Conservation (phyloP, 768 basidiomycete species). For the Dentipellis sp. region DNA sequence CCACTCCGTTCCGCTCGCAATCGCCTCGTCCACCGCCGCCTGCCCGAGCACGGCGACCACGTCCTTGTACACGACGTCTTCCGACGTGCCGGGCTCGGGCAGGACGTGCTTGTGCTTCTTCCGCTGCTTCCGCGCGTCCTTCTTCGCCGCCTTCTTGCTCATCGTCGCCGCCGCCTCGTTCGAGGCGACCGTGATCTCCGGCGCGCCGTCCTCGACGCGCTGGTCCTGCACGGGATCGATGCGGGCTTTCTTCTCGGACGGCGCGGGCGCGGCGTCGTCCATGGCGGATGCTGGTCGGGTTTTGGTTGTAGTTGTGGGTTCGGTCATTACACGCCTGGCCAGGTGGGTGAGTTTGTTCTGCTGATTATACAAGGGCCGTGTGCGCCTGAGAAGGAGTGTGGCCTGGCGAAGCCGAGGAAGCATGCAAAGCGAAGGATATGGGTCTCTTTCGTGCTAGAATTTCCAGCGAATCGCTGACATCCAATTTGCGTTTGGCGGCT, state of each 20-base stretch:
- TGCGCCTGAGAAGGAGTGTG: too few relatives aligned
- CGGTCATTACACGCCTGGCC: too few relatives aligned
- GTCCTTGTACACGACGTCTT: slow-evolving; percentile 71
- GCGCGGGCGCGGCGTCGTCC: background rate
- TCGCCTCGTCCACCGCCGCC: slow-evolving; percentile 40
- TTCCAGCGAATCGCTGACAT: too few relatives aligned
- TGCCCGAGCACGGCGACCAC: slow-evolving; percentile 57
- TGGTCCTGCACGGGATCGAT: slow-evolving; percentile 8
- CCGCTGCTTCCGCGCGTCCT: slow-evolving; percentile 28
- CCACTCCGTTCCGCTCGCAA: slow-evolving; percentile 41
- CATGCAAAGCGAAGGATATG: too few relatives aligned
- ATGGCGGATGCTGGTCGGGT: background rate
- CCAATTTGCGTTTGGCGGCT: too few relatives aligned
- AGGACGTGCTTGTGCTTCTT: slow-evolving; percentile 25
- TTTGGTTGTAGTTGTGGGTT: too few relatives aligned
- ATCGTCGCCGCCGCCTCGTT: background rate
- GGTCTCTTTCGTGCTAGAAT: too few relatives aligned
- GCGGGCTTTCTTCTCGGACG: slow-evolving; percentile 25
- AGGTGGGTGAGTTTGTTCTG: too few relatives aligned
- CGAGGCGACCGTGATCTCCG: background rate
- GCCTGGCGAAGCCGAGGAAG: too few relatives aligned
- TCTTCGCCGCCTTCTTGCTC: slow-evolving; percentile 4
- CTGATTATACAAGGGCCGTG: too few relatives aligned
- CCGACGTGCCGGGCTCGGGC: slow-evolving; percentile 59
- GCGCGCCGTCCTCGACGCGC: background rate